Percentiles rank a stretch among this genome's conserved stretches.
These are phyloP conservation scores for Xylaria polymorpha DNA, from an alignment of 2,329 filamentous ascomycete genomes.

Conservation along the genomic window DNA sequence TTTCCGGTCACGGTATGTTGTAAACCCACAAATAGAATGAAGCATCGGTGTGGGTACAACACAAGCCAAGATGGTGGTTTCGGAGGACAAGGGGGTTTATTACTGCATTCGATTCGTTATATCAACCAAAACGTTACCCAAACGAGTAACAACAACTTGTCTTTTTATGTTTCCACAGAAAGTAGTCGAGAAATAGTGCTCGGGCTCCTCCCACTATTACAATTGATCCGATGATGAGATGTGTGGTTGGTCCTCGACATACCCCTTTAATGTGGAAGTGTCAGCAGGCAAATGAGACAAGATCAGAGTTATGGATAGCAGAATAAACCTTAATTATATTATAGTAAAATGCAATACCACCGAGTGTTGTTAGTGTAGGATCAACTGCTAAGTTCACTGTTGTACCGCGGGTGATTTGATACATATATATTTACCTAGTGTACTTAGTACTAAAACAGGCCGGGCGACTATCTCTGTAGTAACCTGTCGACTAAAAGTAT, in stretches of 20 bases:
- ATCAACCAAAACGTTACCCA: background rate
- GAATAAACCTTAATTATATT: no score
- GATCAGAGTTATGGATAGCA: no score
- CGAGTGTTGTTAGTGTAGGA: no score
- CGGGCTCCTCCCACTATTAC: background rate
- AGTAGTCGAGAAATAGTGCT: no score
- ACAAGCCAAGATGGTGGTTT: slow-evolving; percentile 19
- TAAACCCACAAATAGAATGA: slow-evolving; percentile 34
- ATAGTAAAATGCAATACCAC: no score
- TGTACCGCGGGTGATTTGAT: background rate
- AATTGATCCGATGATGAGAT: background rate
- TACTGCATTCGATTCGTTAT: slow-evolving; percentile 2
- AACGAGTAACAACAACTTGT: background rate
- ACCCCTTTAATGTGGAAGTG: background rate
- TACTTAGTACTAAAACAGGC: no score
- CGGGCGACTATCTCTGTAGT: no score
- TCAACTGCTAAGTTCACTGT: background rate
- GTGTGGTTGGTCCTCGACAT: background rate
- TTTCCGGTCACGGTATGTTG: slow-evolving; percentile 27
- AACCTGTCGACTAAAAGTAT: no score
- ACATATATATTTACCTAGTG: background rate
- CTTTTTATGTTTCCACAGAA: background rate
- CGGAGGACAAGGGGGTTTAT: slow-evolving; percentile 18
- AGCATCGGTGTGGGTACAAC: slow-evolving; percentile 23
- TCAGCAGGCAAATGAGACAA: no score